Evolutionary conservation across 1,284 basidiomycete species (phyloP), one percentile per base, ranked within the genome.

Genomic region (Grifola frondosa): DNA sequence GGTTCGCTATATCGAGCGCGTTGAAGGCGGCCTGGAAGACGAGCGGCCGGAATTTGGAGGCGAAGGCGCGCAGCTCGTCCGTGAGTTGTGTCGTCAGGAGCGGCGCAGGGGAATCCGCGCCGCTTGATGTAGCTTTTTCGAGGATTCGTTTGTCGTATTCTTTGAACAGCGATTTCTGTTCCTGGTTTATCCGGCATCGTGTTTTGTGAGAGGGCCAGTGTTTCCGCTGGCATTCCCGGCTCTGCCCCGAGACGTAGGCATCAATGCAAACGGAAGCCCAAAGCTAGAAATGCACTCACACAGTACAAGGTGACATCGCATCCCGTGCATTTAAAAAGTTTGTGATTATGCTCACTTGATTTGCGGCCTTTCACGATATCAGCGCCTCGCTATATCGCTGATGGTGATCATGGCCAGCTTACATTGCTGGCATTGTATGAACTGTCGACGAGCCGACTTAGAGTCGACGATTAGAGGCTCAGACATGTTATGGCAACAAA

Each of bases 371-470:
- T 12, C 12, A 12, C 10, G 7, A 23, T 42, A 26, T 6, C 22
- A 23, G 28, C n/a, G 21, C 15, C 12, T 4, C 15, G 12, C 10
- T 17, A 33, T 9, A 16, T 21, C n/a, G n/a, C n/a, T n/a, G n/a
- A n/a, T n/a, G n/a, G n/a, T n/a, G n/a, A n/a, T n/a, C n/a, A n/a
- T 22, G 26, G 13, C 6, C n/a, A 29, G 48, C 40, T 16, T 19
- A 50, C 49, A 50, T 15, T 50, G 47, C 29, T 50, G 49, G 26
- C 49, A 50, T 38, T 50, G 49, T 13, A 37, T 30, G 24, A 47
- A 47, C 30, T 48, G 40, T 3, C 41, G 30, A 19, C 49, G 23
- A 10, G 45, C 38, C 13, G 35, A 15, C 21, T 24, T 21, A 19
- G 49, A 50, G 13, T 50, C 49, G 7, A 50, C 45, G n/a, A n/a